Percentiles rank a stretch among this genome's conserved stretches.
Evolutionary conservation across 2,329 filamentous ascomycete genomes (phyloP).

Genomic region (Sordariomycetes sp.): DNA sequence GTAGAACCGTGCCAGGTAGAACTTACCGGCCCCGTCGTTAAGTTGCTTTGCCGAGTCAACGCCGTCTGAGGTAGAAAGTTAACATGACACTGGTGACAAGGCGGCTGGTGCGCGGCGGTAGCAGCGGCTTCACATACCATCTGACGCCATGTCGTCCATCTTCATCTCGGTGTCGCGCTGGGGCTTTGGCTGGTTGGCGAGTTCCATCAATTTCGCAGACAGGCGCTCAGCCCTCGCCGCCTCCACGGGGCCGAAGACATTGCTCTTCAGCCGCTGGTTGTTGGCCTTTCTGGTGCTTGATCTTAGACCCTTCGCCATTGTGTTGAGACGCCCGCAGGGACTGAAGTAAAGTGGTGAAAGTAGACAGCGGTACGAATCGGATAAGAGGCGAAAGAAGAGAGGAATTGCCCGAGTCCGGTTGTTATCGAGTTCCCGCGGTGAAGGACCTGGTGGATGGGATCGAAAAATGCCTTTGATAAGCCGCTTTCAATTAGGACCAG

Average conservation of each 20-base stretch:
- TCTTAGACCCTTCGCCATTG: slow-evolving; percentile 80
- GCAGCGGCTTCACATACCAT: neutral
- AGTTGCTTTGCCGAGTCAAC: neutral
- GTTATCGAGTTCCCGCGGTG: neutral
- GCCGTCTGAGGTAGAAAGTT: neutral
- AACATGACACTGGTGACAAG: neutral
- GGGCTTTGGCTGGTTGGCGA: slow-evolving; percentile 68
- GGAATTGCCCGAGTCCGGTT: neutral
- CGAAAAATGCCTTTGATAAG: slow-evolving; percentile 2
- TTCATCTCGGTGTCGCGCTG: slow-evolving; percentile 31
- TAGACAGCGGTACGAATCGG: neutral
- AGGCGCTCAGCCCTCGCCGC: slow-evolving; percentile 69
- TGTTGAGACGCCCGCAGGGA: slow-evolving; percentile 10
- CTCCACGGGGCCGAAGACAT: slow-evolving; percentile 76
- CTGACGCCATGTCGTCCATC: slow-evolving; percentile 25
- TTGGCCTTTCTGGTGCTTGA: slow-evolving; percentile 73
- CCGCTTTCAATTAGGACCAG: neutral
- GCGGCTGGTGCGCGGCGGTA: neutral
- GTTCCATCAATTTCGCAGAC: slow-evolving; percentile 71
- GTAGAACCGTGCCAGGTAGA: neutral
- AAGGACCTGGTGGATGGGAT: neutral
- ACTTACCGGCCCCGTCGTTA: neutral
- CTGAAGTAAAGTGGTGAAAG: neutral
- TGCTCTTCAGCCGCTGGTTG: slow-evolving; percentile 64
- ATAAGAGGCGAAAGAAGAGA: slow-evolving; percentile 1